Conservation (phyloP, 306 rosid species). For the Ziziphus jujuba region DNA sequence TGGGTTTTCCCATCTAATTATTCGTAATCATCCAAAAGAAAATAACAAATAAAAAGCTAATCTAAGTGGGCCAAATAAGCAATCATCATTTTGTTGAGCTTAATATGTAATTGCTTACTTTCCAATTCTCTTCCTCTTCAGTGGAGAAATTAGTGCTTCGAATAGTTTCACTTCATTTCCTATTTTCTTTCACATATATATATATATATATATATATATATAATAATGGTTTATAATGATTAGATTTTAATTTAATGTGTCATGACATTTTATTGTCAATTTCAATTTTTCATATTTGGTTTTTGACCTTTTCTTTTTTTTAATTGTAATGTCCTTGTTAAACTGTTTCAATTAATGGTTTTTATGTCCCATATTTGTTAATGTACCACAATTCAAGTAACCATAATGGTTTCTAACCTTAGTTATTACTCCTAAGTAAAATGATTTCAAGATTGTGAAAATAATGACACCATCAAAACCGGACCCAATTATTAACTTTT, state of each 20-base stretch:
- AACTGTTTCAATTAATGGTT: background rate
- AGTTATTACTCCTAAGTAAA: slow-evolving; percentile 29
- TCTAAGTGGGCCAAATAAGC: slow-evolving; percentile 1
- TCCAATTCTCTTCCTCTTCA: background rate
- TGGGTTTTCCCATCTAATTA: slow-evolving; percentile 8
- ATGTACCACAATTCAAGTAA: too few species aligned
- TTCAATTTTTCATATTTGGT: too few species aligned
- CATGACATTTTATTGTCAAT: too few species aligned
- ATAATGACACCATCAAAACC: slow-evolving; percentile 27
- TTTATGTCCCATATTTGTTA: slow-evolving; percentile 2
- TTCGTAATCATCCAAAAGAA: background rate
- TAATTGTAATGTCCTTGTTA: background rate
- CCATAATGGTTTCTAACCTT: slow-evolving; percentile 21
- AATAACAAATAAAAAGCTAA: background rate
- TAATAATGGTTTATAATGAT: too few species aligned
- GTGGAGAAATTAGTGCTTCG: too few species aligned
- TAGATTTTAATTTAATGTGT: too few species aligned
- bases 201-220: too few species aligned
- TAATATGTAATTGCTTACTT: slow-evolving; percentile 9
- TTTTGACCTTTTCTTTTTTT: background rate
- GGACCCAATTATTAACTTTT: slow-evolving; percentile 38
- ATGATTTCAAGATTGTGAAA: slow-evolving; percentile 27
- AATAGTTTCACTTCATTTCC: too few species aligned
- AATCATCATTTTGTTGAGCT: slow-evolving; percentile 8
- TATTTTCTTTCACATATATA: too few species aligned